A percentile compares a stretch with the other conserved stretches of the same genome.
Conservation (phyloP, 352 stramenopile genomes). For the Phytophthora podocarpi region DNA sequence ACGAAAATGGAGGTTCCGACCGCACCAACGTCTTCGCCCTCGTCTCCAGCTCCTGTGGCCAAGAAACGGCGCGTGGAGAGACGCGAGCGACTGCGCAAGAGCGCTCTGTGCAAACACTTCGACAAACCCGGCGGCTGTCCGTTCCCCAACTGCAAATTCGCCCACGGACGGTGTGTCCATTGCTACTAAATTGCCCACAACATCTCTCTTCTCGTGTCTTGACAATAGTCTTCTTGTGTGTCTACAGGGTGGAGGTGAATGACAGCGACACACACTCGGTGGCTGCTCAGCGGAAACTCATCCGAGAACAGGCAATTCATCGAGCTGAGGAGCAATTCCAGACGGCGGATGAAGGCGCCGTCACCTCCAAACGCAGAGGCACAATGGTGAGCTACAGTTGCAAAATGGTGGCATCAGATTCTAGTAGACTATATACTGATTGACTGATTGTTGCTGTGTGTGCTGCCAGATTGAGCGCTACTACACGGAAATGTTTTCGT, state of each 20-base stretch:
- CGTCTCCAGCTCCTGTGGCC: conserved; percentile 16
- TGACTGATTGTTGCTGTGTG: not conserved
- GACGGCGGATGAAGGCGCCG: conserved; percentile 37
- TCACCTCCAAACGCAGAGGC: conserved; percentile 52
- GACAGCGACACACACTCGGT: conserved; percentile 65
- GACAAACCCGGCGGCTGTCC: conserved; percentile 84
- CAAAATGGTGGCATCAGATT: not conserved
- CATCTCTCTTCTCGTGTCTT: not conserved
- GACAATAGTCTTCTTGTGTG: not conserved
- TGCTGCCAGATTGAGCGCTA: conserved; percentile 77
- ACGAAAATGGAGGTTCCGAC: not conserved
- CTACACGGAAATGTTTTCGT: conserved; percentile 87
- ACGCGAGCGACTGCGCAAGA: conserved; percentile 74
- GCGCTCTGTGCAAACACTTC: conserved; percentile 85
- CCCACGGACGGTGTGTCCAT: conserved; percentile 59
- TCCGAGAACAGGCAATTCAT: conserved; percentile 74
- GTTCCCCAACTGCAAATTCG: conserved; percentile 85
- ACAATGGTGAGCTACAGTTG: conserved; percentile 59
- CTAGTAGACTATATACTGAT: not conserved
- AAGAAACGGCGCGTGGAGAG: conserved; percentile 77
- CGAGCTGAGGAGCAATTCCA: conserved; percentile 74
- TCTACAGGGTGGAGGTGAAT: conserved; percentile 50
- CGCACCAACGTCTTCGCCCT: not conserved
- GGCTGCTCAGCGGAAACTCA: conserved; percentile 77
- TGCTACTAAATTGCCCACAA: not conserved